A percentile compares a stretch with the other conserved stretches of the same genome.
phyloP scores from a whole-genome alignment of 2,329 filamentous ascomycete species.

The Cladophialophora bantiana region DNA sequence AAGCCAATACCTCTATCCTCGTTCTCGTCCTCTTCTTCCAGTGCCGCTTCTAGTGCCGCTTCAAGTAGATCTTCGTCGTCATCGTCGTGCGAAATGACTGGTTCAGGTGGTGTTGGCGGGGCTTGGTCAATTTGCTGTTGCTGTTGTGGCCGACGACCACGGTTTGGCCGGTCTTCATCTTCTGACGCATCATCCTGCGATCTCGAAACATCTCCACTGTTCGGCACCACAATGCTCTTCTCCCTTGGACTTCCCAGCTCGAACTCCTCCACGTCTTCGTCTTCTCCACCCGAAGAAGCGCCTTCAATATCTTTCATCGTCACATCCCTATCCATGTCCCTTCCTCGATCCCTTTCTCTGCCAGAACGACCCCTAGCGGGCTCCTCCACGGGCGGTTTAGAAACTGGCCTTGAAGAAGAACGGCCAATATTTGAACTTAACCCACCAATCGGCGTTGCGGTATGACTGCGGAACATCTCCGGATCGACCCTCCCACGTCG shows the following conservation, averaged over 20 bases:
- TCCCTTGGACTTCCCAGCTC: slow-evolving; percentile 35
- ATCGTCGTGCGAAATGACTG: slow-evolving; percentile 41
- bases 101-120: slow-evolving; percentile 31
- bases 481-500: slow-evolving; percentile 32
- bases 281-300: slow-evolving; percentile 44
- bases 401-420: slow-evolving; percentile 2
- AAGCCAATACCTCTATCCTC: slow-evolving; percentile 67
- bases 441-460: slow-evolving; percentile 31
- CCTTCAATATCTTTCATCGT: slow-evolving; percentile 49
- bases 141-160: slow-evolving; percentile 12
- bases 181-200: slow-evolving; percentile 19
- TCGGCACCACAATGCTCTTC: slow-evolving; percentile 18
- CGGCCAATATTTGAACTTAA: slow-evolving; percentile 17
- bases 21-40: slow-evolving; percentile 55
- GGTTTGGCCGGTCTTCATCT: slow-evolving; percentile 4
- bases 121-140: slow-evolving; percentile 19
- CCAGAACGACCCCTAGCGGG: background rate
- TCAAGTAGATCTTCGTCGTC: slow-evolving; percentile 59
- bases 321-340: slow-evolving; percentile 35
- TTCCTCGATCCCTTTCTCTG: slow-evolving; percentile 28
- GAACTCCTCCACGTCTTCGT: slow-evolving; percentile 57
- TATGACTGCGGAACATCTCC: slow-evolving; percentile 37
- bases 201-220: slow-evolving; percentile 22
- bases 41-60: slow-evolving; percentile 64
- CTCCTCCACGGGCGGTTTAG: slow-evolving; percentile 6